Evolutionary conservation across 805 yeast genomes (phyloP), one percentile per base, ranked within the genome.

Genomic region (Starmerella floris): DNA sequence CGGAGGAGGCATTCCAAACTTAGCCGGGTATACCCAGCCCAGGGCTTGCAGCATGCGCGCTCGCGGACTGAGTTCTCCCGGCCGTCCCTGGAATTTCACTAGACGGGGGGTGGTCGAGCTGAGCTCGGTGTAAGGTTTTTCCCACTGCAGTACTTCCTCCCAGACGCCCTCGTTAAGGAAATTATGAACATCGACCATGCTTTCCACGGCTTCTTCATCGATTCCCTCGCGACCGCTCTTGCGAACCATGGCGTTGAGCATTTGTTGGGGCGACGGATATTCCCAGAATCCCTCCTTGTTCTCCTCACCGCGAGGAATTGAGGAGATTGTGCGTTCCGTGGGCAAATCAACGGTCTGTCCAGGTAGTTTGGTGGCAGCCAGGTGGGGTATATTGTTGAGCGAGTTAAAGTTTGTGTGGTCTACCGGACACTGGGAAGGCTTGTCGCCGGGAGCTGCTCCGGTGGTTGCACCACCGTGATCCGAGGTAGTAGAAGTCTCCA

Each of bases 211-310:
- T 50, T 84, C 95, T 59, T 87, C 97, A 2, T 88, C 93, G 41
- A 88, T 73, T 35, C 83, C 80, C 11, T 42, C 47, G 21, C 49
- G 43, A 56, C 91, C 88, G 19, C 95, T 95, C 65, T 91, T 91
- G 50, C 88, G 76, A 23, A 85, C 65, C 97, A 91, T 88, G 11
- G 99, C 99, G 56, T 88, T 87, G 51, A 85, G 77, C 99, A 91
- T 91, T 60, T 91, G 99, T 63, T 91, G 98, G 1, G 99, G 98
- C 2, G 95, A 83, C 2, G 99, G 99, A 59, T 91, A 91, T 63
- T 91, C 98, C 99, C 99, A 91, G 37, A 78, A 75, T 2, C 94
- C 94, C 47, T 75, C 76, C 9, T 65, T 68, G 2, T 65, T 67
- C 13, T 59, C 57, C 23, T 67, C 73, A 23, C 97, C 97, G 49